phyloP scores from a whole-genome alignment of 2,329 filamentous ascomycete genomes.

The Mycosphaerella sp. region DNA sequence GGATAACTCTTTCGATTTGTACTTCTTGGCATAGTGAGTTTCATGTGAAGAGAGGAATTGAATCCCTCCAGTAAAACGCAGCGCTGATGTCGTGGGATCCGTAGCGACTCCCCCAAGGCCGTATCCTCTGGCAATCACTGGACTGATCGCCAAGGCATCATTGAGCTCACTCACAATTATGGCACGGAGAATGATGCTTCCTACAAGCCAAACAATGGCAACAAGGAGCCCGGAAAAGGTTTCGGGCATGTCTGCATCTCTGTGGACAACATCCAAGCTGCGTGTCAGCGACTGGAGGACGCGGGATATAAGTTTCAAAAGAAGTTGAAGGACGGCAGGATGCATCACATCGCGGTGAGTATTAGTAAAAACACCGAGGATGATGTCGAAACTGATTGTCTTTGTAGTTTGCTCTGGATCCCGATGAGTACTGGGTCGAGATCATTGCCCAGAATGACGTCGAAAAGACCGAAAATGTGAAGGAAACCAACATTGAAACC shows the following conservation, averaged over 20 bases:
- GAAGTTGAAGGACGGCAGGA: conserved; percentile 80
- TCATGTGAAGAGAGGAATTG: too few relatives aligned
- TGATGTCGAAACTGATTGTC: background rate
- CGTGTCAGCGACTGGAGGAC: conserved; percentile 82
- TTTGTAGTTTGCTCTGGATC: conserved; percentile 13
- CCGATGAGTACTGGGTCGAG: conserved; percentile 56
- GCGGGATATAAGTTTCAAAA: conserved; percentile 94
- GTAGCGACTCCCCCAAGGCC: conserved; percentile 60
- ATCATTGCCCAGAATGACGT: conserved; percentile 66
- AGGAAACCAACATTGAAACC: conserved; percentile 58
- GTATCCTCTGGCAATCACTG: conserved; percentile 67
- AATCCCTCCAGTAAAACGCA: too few relatives aligned
- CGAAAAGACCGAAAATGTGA: conserved; percentile 65
- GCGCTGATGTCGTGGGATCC: too few relatives aligned
- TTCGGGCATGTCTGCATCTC: conserved; percentile 78
- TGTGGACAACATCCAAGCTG: conserved; percentile 66
- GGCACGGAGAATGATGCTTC: conserved; percentile 79
- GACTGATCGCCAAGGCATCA: conserved; percentile 66
- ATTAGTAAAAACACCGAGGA: background rate
- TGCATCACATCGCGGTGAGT: conserved; percentile 65
- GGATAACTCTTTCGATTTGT: conserved; percentile 87
- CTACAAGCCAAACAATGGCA: conserved; percentile 81
- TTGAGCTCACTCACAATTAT: conserved; percentile 80
- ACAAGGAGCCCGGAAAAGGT: conserved; percentile 77
- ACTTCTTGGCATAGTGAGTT: conserved; percentile 72